phyloP scores from a whole-genome alignment of 2,329 filamentous ascomycete genomes.

The Scortechinia acanthostroma region DNA sequence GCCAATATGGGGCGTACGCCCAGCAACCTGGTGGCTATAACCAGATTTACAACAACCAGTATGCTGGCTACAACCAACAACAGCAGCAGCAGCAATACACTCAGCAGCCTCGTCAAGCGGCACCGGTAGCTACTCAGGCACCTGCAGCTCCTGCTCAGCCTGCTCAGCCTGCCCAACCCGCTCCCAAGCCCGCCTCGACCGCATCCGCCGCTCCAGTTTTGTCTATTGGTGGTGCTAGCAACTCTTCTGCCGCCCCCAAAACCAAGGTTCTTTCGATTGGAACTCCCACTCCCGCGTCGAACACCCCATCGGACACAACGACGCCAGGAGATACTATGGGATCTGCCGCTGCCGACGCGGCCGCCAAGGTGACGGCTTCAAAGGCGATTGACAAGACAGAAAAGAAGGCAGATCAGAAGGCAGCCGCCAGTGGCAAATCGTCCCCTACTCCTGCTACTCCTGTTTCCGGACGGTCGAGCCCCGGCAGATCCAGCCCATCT shows the following conservation, averaged over 20 bases:
- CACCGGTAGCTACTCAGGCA: too few relatives aligned
- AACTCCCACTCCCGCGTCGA: not conserved
- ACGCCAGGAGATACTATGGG: slow-evolving; percentile 17
- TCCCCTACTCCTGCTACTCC: slow-evolving; percentile 76
- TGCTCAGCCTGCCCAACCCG: slow-evolving; percentile 35
- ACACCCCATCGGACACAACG: slow-evolving; percentile 14
- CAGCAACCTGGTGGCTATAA: slow-evolving; percentile 30
- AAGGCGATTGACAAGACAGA: slow-evolving; percentile 92
- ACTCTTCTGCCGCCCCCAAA: slow-evolving; percentile 13
- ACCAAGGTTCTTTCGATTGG: slow-evolving; percentile 13
- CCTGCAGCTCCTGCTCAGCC: slow-evolving; percentile 29
- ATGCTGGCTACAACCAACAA: slow-evolving; percentile 28
- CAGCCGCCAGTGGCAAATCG: slow-evolving; percentile 35
- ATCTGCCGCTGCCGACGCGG: slow-evolving; percentile 40
- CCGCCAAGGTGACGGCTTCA: slow-evolving; percentile 74
- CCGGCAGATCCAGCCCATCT: slow-evolving; percentile 78
- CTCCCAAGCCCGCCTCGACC: slow-evolving; percentile 34
- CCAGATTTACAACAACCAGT: slow-evolving; percentile 28
- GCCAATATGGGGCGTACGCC: not conserved
- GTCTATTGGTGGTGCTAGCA: slow-evolving; percentile 23
- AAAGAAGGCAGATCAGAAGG: slow-evolving; percentile 1
- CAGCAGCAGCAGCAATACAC: slow-evolving; percentile 31
- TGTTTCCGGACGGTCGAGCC: too few relatives aligned
- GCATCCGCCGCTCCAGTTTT: slow-evolving; percentile 50
- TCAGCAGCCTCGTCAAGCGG: slow-evolving; percentile 31